Base-by-base conservation (phyloP, 345 rosid species). In the Ailanthus altissimus region DNA sequence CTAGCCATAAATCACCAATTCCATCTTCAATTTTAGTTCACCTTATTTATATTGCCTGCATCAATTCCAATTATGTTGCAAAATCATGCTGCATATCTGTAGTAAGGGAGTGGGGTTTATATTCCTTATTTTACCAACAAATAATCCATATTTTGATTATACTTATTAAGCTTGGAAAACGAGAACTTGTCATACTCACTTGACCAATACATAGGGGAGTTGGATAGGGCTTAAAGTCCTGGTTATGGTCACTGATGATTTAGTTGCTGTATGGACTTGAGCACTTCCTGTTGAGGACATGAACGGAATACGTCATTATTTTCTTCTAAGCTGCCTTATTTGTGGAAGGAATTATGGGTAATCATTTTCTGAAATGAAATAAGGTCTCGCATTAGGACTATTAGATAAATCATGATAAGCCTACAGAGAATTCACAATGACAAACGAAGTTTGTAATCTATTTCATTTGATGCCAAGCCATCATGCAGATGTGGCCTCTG, bases 391-490 rank as follows among this genome's bases (percentile, higher is more conserved):
- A 46, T 50, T 28, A 0, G 2, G 9, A 28, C 16, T 47, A 6
- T 14, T 38, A 67, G 47, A 47, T 67, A 38, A n/a, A 66, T 20
- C 70, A 66, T 66, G 70, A 43, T 67, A 23, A 45, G 36, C 38
- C 20, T 2, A 67, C 20, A 42, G 5, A 8, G 72, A 68, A 23
- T 68, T 47, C 21, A 6, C 40, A 6, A 26, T 16, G 8, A 43
- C 36, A 1, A 23, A 47, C 42, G 1, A 62, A 36, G 67, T 16
- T 62, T 36, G 21, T 43, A 13, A 46, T 67, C 21, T 23, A 46
- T 67, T 46, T 25, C 72, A 68, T 47, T 8, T 25, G 12, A 68
- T 14, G 40, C 42, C 54, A 25, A 46, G 36, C 71, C 40, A 47
- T 26, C 42, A 25, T 23, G 20, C 28, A 43, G 28, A 66, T 66